Percentiles rank a stretch among this genome's conserved stretches.
Evolutionary conservation across 1,139 yeast species (phyloP).

Genomic region (Petasospora fabianii): DNA sequence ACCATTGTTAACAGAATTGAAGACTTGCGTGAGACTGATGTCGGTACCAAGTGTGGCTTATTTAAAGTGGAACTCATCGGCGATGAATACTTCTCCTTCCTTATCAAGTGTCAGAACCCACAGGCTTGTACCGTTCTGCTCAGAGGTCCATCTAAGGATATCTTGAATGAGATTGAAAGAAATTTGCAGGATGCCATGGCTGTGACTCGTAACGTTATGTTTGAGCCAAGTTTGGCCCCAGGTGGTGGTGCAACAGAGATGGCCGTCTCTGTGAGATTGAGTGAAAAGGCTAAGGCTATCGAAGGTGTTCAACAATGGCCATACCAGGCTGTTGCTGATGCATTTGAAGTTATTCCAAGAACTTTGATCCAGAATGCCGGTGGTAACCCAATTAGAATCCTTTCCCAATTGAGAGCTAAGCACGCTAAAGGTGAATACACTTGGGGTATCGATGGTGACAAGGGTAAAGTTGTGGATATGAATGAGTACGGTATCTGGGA

Average conservation of each 20-base stretch:
- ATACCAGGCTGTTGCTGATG: conserved; percentile 97
- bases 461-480: conserved; percentile 95
- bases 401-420: conserved; percentile 90
- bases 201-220: conserved; percentile 90
- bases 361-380: conserved; percentile 97
- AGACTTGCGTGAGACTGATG: conserved; percentile 84
- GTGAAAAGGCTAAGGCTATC: conserved; percentile 87
- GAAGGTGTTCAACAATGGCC: conserved; percentile 99
- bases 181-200: conserved; percentile 99
- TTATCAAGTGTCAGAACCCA: conserved; percentile 79
- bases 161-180: conserved; percentile 92
- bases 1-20: conserved; percentile 94
- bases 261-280: conserved; percentile 88
- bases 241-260: conserved; percentile 99
- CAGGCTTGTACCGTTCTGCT: conserved; percentile 90
- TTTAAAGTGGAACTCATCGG: conserved; percentile 95
- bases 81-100: conserved; percentile 90
- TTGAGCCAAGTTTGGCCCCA: conserved; percentile 92
- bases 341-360: conserved; percentile 97
- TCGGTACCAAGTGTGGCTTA: conserved; percentile 85
- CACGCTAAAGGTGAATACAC: conserved; percentile 88
- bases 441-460: conserved; percentile 92
- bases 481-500: conserved; percentile 96
- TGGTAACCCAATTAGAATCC: conserved; percentile 86
- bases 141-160: conserved; percentile 97